These are phyloP conservation scores for Pleoardoris graminearum DNA, from an alignment of 2,329 filamentous ascomycete genomes.

Conservation along the genomic window DNA sequence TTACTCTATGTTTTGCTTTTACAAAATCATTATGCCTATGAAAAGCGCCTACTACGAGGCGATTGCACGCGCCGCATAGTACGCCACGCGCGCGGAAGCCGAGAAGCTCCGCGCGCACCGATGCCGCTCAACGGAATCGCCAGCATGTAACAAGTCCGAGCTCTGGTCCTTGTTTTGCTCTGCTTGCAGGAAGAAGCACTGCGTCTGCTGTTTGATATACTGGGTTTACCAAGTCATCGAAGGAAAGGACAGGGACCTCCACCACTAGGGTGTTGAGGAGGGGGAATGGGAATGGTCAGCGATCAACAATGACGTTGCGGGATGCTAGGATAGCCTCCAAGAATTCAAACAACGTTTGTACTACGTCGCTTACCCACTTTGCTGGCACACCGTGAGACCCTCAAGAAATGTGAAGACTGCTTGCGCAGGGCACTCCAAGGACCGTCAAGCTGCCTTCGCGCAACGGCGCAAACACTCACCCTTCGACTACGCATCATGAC, in stretches of 20 bases:
- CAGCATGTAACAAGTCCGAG: conserved; percentile 28
- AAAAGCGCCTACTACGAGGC: not conserved
- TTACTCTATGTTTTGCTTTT: conserved; percentile 14
- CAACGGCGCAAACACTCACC: not conserved
- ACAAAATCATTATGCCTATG: not conserved
- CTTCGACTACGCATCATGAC: not conserved
- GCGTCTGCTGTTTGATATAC: conserved; percentile 29
- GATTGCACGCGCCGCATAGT: not conserved
- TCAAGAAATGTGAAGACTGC: not conserved
- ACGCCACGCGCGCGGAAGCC: conserved; percentile 22
- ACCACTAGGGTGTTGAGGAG: conserved; percentile 28
- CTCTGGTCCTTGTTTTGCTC: conserved; percentile 27
- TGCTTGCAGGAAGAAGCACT: conserved; percentile 31
- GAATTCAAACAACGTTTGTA: conserved; percentile 1
- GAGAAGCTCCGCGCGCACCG: conserved; percentile 27
- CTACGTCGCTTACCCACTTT: not conserved
- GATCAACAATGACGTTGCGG: conserved; percentile 8
- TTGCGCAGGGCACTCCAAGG: not conserved
- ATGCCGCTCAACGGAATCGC: conserved; percentile 20
- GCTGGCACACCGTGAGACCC: not conserved
- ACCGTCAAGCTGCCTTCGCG: not conserved
- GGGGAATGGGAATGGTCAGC: not conserved
- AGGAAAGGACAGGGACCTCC: conserved; percentile 19
- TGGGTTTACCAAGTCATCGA: conserved; percentile 12
- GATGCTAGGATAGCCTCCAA: not conserved